phyloP scores from a whole-genome alignment of 306 rosid species.

The Quercus glauca region DNA sequence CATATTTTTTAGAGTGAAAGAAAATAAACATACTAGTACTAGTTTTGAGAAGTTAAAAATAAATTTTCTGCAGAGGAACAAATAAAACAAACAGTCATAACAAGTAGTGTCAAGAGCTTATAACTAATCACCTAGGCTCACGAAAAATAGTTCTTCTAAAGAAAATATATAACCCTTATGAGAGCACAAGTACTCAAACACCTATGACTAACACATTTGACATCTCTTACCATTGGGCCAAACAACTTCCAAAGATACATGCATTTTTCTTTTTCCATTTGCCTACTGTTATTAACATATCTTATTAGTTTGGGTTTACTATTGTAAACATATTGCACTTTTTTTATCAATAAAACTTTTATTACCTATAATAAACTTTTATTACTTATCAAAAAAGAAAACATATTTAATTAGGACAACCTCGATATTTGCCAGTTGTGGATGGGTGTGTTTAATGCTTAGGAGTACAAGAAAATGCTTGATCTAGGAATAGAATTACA shows the following conservation, averaged over 20 bases:
- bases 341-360: no score
- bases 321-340: no score
- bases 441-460: neutral
- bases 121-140: neutral
- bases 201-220: neutral
- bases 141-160: neutral
- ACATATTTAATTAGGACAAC: neutral
- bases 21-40: neutral
- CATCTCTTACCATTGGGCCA: neutral
- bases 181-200: neutral
- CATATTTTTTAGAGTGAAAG: no score
- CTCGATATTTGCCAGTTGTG: neutral
- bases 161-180: neutral
- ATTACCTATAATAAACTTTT: no score
- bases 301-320: neutral
- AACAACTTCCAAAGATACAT: neutral
- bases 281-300: neutral
- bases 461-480: neutral
- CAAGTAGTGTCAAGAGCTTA: neutral
- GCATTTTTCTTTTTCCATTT: neutral
- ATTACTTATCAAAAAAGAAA: no score
- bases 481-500: neutral
- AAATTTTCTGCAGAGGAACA: neutral
- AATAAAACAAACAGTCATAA: neutral
- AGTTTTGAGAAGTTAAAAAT: neutral